Conservation (phyloP, 1,284 basidiomycete genomes). For the Cronartium quercuum region DNA sequence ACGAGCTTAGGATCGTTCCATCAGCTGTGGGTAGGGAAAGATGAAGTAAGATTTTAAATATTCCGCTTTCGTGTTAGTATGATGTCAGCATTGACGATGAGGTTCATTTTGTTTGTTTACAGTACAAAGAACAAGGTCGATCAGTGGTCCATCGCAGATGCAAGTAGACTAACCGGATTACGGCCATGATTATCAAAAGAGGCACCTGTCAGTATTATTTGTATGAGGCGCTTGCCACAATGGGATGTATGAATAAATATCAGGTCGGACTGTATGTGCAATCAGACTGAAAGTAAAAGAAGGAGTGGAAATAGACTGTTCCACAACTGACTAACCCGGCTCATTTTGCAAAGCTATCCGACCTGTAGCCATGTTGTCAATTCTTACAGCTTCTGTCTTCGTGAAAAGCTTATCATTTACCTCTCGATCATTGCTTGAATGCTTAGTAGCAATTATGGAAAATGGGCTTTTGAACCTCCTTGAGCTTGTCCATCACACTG, state of each 20-base stretch:
- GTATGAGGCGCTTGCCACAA: neutral
- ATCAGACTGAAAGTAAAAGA: neutral
- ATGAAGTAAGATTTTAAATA: conserved; percentile 54
- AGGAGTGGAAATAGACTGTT: no score
- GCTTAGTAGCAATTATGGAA: no score
- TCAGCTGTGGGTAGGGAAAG: conserved; percentile 85
- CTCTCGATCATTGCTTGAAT: no score
- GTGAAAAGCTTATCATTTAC: no score
- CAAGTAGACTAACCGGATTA: conserved; percentile 10
- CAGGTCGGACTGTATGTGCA: neutral
- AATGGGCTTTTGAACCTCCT: no score
- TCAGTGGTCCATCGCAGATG: conserved; percentile 32
- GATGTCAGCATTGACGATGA: no score
- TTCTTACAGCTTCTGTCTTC: no score
- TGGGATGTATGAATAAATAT: neutral
- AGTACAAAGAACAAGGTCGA: conserved; percentile 37
- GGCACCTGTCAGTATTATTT: neutral
- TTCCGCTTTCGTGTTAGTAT: neutral
- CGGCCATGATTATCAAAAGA: neutral
- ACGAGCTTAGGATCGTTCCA: conserved; percentile 93
- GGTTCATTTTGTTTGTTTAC: neutral
- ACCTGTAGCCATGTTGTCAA: no score
- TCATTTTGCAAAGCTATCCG: neutral
- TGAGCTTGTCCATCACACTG: no score
- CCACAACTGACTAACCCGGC: neutral